phyloP scores from a whole-genome alignment of 2,329 filamentous ascomycete genomes.

The Claviceps africana region DNA sequence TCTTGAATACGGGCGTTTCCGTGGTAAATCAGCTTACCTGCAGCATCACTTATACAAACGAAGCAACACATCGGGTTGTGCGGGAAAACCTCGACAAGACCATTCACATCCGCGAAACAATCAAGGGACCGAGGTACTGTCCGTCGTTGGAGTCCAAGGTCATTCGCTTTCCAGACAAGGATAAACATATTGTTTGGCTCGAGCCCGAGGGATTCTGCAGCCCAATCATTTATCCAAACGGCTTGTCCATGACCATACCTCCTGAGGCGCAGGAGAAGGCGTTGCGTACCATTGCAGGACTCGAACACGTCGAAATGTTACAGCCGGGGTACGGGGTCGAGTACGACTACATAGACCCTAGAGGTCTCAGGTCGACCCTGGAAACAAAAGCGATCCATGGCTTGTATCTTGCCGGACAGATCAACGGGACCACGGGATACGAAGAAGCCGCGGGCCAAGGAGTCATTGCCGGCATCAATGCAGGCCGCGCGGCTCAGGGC shows the following conservation, averaged over 20 bases:
- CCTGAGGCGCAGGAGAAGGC: constrained; percentile 73
- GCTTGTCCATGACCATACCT: constrained; percentile 92
- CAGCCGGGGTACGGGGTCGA: constrained; percentile 95
- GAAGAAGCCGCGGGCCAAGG: constrained; percentile 95
- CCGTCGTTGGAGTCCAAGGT: constrained; percentile 92
- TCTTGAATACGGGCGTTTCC: constrained; percentile 63
- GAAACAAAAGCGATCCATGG: constrained; percentile 87
- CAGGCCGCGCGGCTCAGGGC: constrained; percentile 61
- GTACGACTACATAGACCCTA: constrained; percentile 95
- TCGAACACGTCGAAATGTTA: constrained; percentile 82
- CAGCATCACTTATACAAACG: constrained; percentile 77
- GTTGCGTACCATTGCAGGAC: constrained; percentile 72
- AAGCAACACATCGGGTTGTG: constrained; percentile 67
- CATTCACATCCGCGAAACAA: constrained; percentile 88
- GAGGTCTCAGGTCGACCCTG: constrained; percentile 71
- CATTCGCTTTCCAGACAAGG: constrained; percentile 69
- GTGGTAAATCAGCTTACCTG: constrained; percentile 77
- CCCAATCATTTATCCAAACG: constrained; percentile 87
- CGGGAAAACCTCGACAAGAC: constrained; percentile 86
- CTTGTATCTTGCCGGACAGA: constrained; percentile 86
- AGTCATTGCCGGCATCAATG: constrained; percentile 84
- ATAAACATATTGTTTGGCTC: constrained; percentile 83
- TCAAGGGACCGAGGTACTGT: constrained; percentile 89
- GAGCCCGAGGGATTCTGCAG: constrained; percentile 91
- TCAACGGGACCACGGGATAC: constrained; percentile 96